phyloP scores from a whole-genome alignment of 177 flowering plant genomes.

The Telopea speciosissima region DNA sequence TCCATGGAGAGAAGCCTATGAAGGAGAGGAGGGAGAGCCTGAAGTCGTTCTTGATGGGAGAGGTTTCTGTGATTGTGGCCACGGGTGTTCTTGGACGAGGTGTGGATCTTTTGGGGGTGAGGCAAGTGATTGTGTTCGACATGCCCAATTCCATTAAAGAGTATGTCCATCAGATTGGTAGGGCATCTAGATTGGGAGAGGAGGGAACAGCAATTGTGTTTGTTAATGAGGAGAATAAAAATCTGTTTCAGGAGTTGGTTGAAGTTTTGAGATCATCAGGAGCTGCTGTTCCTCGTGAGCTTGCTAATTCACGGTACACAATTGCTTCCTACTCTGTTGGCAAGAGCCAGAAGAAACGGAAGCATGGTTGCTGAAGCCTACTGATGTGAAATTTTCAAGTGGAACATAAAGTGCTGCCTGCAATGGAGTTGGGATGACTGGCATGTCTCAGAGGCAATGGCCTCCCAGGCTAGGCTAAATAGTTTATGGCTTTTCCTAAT shows the following conservation, averaged over 20 bases:
- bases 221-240: slow-evolving; percentile 72
- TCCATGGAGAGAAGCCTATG: slow-evolving; percentile 92
- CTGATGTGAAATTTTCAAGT: neutral
- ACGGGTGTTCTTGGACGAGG: slow-evolving; percentile 90
- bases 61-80: slow-evolving; percentile 70
- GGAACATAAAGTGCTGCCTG: neutral
- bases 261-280: slow-evolving; percentile 59
- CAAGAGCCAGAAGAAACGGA: slow-evolving; percentile 50
- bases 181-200: slow-evolving; percentile 84
- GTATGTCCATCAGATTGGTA: slow-evolving; percentile 91
- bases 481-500: no score
- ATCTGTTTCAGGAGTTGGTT: slow-evolving; percentile 56
- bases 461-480: no score
- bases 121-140: slow-evolving; percentile 88
- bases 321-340: slow-evolving; percentile 21
- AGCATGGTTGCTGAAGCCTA: slow-evolving; percentile 28
- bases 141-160: slow-evolving; percentile 86
- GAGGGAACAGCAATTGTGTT: slow-evolving; percentile 71
- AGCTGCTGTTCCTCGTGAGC: slow-evolving; percentile 73
- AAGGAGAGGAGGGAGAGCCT: slow-evolving; percentile 79
- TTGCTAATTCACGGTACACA: slow-evolving; percentile 50
- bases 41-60: slow-evolving; percentile 64
- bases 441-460: neutral
- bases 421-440: no score
- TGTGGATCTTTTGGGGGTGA: slow-evolving; percentile 67